A percentile compares a stretch with the other conserved stretches of the same genome.
Evolutionary conservation across 169 alveolate species (phyloP).

Genomic region (Eimeria brunetti): DNA sequence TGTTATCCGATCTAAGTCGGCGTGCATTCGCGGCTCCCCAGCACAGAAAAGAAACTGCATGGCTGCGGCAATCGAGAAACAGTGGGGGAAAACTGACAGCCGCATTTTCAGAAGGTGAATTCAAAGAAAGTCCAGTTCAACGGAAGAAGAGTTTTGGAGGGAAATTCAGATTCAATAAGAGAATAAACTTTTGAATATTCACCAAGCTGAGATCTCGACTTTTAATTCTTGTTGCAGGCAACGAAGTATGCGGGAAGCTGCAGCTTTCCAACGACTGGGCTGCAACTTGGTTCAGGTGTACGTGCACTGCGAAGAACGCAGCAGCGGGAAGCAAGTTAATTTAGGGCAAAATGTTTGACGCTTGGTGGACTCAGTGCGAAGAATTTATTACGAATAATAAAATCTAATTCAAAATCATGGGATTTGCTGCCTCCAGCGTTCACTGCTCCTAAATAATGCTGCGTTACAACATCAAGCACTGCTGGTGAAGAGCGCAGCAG

Average conservation of each 20-base stretch:
- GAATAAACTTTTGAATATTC: neutral
- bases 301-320: conserved; percentile 17
- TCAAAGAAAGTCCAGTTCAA: neutral
- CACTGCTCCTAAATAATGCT: neutral
- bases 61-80: neutral
- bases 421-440: neutral
- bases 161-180: neutral
- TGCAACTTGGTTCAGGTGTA: neutral
- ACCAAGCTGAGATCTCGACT: neutral
- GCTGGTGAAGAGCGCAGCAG: neutral
- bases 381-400: neutral
- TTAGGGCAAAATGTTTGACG: neutral
- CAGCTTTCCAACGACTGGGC: neutral
- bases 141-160: neutral
- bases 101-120: neutral
- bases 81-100: neutral
- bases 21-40: conserved; percentile 22
- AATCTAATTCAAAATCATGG: neutral
- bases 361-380: neutral
- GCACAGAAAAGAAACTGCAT: conserved; percentile 5
- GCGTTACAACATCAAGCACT: neutral
- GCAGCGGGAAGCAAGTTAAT: neutral
- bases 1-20: conserved; percentile 28
- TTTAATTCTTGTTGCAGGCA: neutral
- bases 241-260: neutral